Conservation (phyloP, 202 grass and related monocot genomes). For the Brachypodium distachyon region DNA sequence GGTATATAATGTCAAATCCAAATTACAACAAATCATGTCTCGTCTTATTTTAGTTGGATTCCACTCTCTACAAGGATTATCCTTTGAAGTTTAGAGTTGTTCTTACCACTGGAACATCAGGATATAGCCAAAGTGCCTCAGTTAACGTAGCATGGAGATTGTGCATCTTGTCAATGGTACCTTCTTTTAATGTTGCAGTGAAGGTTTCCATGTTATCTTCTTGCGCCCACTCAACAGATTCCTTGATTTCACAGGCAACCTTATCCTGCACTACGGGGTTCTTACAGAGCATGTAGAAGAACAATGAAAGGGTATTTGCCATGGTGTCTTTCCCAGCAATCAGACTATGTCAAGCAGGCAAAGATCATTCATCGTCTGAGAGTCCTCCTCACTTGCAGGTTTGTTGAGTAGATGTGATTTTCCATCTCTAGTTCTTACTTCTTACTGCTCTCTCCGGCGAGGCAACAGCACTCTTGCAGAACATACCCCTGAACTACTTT, state of each 20-base stretch:
- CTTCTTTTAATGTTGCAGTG: conserved; percentile 27
- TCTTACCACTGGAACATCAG: conserved; percentile 51
- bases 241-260: conserved; percentile 37
- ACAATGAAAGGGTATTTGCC: conserved; percentile 45
- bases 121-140: conserved; percentile 51
- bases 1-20: neutral
- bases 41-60: neutral
- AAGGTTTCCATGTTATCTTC: conserved; percentile 23
- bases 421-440: too few relatives aligned
- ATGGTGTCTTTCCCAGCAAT: conserved; percentile 63
- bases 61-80: neutral
- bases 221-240: neutral
- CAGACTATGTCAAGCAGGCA: conserved; percentile 59
- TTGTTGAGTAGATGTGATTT: too few relatives aligned
- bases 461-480: too few relatives aligned
- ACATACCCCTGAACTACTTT: too few relatives aligned
- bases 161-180: conserved; percentile 41
- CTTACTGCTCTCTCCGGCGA: too few relatives aligned
- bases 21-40: neutral
- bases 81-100: neutral
- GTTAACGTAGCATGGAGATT: conserved; percentile 41
- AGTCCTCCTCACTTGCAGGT: conserved; percentile 34
- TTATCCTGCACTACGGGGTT: conserved; percentile 53
- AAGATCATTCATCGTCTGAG: conserved; percentile 20
- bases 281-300: conserved; percentile 56